Evolutionary conservation across 139 green algal genomes (phyloP).

Genomic region (Trebouxia sp.): DNA sequence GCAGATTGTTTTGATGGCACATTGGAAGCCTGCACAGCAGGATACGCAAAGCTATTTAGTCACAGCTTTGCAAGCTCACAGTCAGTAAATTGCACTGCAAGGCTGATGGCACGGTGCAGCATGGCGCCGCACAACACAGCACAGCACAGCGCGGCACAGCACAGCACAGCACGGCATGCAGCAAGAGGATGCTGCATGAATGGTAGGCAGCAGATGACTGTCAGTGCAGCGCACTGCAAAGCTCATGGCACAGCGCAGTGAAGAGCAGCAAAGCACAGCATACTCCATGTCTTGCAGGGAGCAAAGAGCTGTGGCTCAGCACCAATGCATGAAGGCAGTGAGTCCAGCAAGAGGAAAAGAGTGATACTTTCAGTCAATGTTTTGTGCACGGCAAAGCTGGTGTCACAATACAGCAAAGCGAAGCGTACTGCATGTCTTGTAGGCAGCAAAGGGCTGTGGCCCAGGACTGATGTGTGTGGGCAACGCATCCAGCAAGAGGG

Average conservation of each 20-base stretch:
- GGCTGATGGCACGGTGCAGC: not conserved
- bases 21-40: constrained; percentile 16
- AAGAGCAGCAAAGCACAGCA: not conserved
- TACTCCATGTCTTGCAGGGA: constrained; percentile 13
- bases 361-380: too few species aligned
- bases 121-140: not conserved
- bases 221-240: too few species aligned
- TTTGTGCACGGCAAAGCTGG: too few species aligned
- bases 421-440: constrained; percentile 4
- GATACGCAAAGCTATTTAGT: not conserved
- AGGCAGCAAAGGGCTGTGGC: constrained; percentile 3
- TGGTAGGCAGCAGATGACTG: not conserved
- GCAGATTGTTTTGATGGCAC: constrained; percentile 8
- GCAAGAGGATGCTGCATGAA: not conserved
- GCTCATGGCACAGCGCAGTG: too few species aligned
- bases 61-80: too few species aligned
- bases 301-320: not conserved
- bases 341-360: not conserved
- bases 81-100: not conserved
- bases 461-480: constrained; percentile 25
- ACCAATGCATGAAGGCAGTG: not conserved
- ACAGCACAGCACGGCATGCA: not conserved
- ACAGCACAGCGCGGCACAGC: not conserved
- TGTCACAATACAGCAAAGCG: not conserved
- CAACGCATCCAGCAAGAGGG: not conserved